Base-by-base conservation (phyloP, 441 rosid genomes). In the Brassica hybrid region DNA sequence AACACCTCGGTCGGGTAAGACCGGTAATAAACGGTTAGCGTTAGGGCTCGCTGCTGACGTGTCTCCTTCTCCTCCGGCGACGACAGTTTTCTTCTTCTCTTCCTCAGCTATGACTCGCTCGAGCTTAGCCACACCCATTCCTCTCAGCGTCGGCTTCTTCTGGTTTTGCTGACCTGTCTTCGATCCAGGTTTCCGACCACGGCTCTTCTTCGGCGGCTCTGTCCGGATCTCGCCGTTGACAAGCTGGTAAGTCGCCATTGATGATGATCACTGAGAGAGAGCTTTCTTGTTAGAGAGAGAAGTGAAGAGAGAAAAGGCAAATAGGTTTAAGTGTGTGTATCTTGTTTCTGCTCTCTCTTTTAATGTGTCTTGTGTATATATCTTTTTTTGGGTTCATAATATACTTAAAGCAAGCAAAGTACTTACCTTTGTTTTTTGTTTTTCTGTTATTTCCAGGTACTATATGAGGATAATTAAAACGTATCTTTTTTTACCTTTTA, bases 61-160 rank as follows among this genome's bases (percentile, higher is more conserved):
- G 36, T 78, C 69, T 21, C 65, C 65, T 10, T 54, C 54, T 41
- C 3, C 48, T 41, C 48, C 48, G 57, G 4, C 8, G 54, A 59
- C 25, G 78, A 67, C 68, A 56, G 76, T 65, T 12, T 58, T 74
- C 69, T 77, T 86, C 76, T 76, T 67, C n/a, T 62, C 73, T 75
- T 88, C 88, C 36, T 86, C 87, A 6, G 81, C 87, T 82, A 8
- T 80, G 66, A 3, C 0, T 1, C 76, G 80, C 83, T 94, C 97
- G 6, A 94, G 92, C 78, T 86, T 84, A 10, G 84, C 94, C 38
- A 92, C 89, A 2, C 98, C 98, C 92, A 88, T 88, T 4, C 98
- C 98, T 74, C 98, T 85, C 71, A 71, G 85, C 0, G 79, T 84
- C 66, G 17, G 76, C 69, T 88, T 89, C 84, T 89, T 91, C 64